Evolutionary conservation across 345 rosid species (phyloP).

Genomic region (Raphanus raphanistrum): DNA sequence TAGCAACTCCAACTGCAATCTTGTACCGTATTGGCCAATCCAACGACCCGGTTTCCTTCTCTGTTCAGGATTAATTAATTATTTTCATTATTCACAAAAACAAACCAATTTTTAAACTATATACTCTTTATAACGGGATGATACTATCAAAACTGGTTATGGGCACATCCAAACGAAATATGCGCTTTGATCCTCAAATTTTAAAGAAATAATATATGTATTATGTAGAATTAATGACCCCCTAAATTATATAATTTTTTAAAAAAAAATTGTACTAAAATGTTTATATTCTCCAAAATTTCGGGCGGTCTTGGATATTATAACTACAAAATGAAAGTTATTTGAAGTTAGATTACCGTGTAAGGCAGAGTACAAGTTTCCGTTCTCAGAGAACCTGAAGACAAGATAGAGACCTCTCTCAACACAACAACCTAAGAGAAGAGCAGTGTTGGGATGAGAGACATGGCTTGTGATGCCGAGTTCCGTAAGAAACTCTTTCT

Average conservation of each 20-base stretch:
- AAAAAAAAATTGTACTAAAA: no score
- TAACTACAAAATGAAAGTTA: not conserved
- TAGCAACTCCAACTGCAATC: slow-evolving; percentile 74
- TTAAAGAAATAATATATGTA: no score
- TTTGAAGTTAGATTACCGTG: slow-evolving; percentile 53
- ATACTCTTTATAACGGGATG: not conserved
- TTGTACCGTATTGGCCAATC: slow-evolving; percentile 75
- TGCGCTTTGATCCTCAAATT: no score
- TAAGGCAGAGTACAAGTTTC: slow-evolving; percentile 70
- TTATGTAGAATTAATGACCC: no score
- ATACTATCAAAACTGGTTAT: not conserved
- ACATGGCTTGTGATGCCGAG: slow-evolving; percentile 83
- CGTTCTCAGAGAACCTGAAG: slow-evolving; percentile 78
- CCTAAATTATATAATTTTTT: no score
- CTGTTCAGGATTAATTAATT: slow-evolving; percentile 8
- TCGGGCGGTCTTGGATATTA: no score
- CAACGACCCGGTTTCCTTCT: slow-evolving; percentile 32
- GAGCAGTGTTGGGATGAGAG: slow-evolving; percentile 79
- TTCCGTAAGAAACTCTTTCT: slow-evolving; percentile 84
- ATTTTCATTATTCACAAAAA: no score
- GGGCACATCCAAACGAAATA: no score
- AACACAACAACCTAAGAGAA: slow-evolving; percentile 67
- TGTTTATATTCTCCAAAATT: no score
- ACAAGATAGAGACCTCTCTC: slow-evolving; percentile 60
- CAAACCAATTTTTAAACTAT: not conserved